These are phyloP conservation scores for Cladophialophora psammophila DNA, from an alignment of 2,329 filamentous ascomycete species.

Conservation along the genomic window DNA sequence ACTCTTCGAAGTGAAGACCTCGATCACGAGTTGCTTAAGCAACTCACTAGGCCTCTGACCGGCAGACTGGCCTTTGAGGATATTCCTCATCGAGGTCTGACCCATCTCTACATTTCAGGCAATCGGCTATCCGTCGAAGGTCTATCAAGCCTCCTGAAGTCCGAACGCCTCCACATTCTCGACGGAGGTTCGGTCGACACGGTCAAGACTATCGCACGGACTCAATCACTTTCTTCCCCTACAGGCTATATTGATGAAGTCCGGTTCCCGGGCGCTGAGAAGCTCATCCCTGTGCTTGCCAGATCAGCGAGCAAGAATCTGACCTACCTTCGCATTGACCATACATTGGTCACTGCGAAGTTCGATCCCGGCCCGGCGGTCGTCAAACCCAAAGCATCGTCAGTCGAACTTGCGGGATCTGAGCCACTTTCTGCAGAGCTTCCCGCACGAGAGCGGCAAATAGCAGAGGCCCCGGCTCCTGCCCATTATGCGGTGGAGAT, in stretches of 20 bases:
- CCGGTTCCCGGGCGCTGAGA: conserved; percentile 60
- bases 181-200: conserved; percentile 61
- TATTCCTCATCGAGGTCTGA: conserved; percentile 62
- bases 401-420: conserved; percentile 33
- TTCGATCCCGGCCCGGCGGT: conserved; percentile 19
- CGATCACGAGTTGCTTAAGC: conserved; percentile 60
- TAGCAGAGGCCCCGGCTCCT: conserved; percentile 39
- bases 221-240: conserved; percentile 33
- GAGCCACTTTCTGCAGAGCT: conserved; percentile 42
- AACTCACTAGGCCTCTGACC: conserved; percentile 59
- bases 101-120: conserved; percentile 65
- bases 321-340: conserved; percentile 63
- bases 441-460: conserved; percentile 43
- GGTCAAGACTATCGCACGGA: conserved; percentile 35
- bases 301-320: conserved; percentile 56
- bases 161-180: conserved; percentile 61
- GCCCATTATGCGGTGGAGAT: conserved; percentile 45
- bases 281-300: conserved; percentile 60
- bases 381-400: conserved; percentile 20
- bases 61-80: conserved; percentile 64
- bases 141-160: conserved; percentile 60
- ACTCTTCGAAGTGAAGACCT: conserved; percentile 56
- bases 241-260: conserved; percentile 40
- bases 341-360: conserved; percentile 61
- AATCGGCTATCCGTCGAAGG: conserved; percentile 65